Percentiles rank a stretch among this genome's conserved stretches.
These are phyloP conservation scores for Tardiomyces digboiensis DNA, from an alignment of 1,139 yeast species.

Conservation along the genomic window DNA sequence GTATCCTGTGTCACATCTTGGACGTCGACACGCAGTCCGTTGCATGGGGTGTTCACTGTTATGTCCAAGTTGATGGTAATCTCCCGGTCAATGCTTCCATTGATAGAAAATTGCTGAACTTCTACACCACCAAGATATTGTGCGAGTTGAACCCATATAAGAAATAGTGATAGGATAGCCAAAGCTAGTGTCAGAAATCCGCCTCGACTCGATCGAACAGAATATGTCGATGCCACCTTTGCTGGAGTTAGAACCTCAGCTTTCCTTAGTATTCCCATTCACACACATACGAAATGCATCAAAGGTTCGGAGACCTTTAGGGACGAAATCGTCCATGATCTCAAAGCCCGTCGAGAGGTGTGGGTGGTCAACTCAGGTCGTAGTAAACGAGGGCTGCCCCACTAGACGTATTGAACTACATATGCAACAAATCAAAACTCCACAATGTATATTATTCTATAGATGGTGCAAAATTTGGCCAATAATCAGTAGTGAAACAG, in stretches of 20 bases:
- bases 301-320: slow-evolving; percentile 38
- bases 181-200: slow-evolving; percentile 67
- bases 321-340: not conserved
- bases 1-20: slow-evolving; percentile 72
- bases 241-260: not conserved
- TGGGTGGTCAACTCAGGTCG: no score
- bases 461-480: no score
- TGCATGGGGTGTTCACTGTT: slow-evolving; percentile 80
- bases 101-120: slow-evolving; percentile 68
- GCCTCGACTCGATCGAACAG: slow-evolving; percentile 69
- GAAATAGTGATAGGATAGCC: slow-evolving; percentile 47
- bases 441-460: no score
- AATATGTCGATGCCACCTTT: slow-evolving; percentile 62
- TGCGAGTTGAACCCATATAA: slow-evolving; percentile 83
- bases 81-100: slow-evolving; percentile 40
- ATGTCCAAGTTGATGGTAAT: slow-evolving; percentile 71
- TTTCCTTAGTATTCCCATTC: slow-evolving; percentile 37
- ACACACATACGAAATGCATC: slow-evolving; percentile 74
- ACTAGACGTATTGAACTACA: no score
- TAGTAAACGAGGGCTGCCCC: no score
- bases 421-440: no score
- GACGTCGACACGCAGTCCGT: slow-evolving; percentile 62
- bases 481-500: no score
- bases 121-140: slow-evolving; percentile 77
- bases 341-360: no score